Base-by-base conservation (phyloP, 2,329 filamentous ascomycete species). In the Botrytis cinerea region DNA sequence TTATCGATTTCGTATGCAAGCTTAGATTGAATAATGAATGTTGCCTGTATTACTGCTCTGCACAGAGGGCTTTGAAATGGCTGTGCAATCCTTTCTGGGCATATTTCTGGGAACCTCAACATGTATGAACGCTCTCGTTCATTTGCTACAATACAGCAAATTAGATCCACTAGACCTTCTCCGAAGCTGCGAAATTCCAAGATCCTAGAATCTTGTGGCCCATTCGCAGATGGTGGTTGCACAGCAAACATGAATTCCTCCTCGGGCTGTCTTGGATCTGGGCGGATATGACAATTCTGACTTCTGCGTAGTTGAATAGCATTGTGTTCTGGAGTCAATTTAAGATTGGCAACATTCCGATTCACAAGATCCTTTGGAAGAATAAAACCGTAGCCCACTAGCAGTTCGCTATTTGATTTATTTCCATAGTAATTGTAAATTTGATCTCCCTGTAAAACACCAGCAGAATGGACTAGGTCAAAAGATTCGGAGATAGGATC, bases 381-480 rank as follows among this genome's bases (percentile, higher is more conserved):
- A 75, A 87, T 84, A 78, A 91, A 91, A 3, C 89, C 89, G 78
- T 92, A 92, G 0, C 86, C 89, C 2, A 91, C 82, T 1, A 92
- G 84, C 38, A 92, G 83, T 82, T 93, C 91, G 74, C 90, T 91
- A 78, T 94, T 94, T 10, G 91, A 92, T 81, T 93, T 92, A n/a
- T 84, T 82, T 45, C 92, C 92, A 79, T 94, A 94, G 80, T 93
- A 93, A 83, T 93, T 93, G 78, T 86, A 90, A 38, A 87, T 82
- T 75, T 87, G 84, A 45, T 88, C 81, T 0, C 90, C 89, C 0
- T 87, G 82, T 7, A 76, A 67, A 77, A 90, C 86, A 1, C 77
- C 74, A 72, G 84, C 82, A 28, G 79, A 80, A 14, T 85, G 84
- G 25, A 81, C 78, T 16, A 90, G 83, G 14, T 80, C 81, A 74